Conservation (phyloP, 2,329 filamentous ascomycete genomes). For the Cordyceps fumosorosea region DNA sequence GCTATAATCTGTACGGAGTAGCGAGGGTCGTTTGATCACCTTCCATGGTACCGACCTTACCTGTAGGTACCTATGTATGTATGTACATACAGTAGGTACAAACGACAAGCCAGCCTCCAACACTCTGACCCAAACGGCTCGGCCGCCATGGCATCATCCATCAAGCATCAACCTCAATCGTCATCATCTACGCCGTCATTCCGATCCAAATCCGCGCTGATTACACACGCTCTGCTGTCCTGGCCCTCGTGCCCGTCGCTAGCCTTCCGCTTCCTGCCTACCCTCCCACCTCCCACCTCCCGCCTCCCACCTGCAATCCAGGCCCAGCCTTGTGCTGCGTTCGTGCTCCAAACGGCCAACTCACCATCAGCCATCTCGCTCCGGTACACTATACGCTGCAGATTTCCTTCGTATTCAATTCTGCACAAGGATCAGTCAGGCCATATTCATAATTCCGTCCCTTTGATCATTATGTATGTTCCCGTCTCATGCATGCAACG, state of each 20-base stretch:
- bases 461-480: neutral
- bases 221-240: neutral
- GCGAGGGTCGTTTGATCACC: no score
- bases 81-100: no score
- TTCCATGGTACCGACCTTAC: no score
- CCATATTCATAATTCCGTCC: neutral
- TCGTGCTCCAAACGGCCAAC: neutral
- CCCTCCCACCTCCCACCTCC: no score
- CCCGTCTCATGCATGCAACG: constrained; percentile 3
- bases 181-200: neutral
- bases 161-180: neutral
- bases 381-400: neutral
- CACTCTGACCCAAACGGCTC: neutral
- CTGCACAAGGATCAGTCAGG: neutral
- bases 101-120: neutral
- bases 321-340: neutral
- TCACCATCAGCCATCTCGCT: neutral
- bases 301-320: neutral
- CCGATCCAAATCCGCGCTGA: neutral
- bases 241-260: neutral
- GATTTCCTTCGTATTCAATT: neutral
- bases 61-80: no score
- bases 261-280: neutral
- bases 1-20: no score
- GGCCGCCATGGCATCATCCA: neutral